Evolutionary conservation across 345 rosid genomes (phyloP), one percentile per base, ranked within the genome.

Genomic region (Gynandropsis gynandra): DNA sequence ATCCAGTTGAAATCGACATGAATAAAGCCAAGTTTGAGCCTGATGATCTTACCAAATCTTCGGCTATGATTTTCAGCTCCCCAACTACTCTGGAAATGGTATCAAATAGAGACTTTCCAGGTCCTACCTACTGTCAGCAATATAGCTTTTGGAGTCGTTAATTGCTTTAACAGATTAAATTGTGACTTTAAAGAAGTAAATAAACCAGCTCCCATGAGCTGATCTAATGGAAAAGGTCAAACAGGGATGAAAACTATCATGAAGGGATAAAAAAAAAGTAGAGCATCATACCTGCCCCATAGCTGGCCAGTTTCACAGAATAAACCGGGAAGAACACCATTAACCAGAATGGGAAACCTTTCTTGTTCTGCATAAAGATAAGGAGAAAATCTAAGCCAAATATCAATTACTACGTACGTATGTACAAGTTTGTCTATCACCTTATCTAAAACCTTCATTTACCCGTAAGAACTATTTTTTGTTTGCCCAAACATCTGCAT

Each of bases 401-500:
- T 20, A 48, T 45, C 20, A 42, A 52, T 50, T 9, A 51, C 32
- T 59, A 17, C 37, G n/a, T n/a, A n/a, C n/a, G 12, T 11, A 53
- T 38, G 43, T 17, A 48, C 18, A 53, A 24, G 56, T 52, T 35
- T 27, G 41, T 45, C 40, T 39, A 33, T 27, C 42, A 52, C 33
- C 21, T 20, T 54, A 51, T 34, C 14, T 16, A 10, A 61, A 44
- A 41, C n/a, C 43, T 48, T n/a, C 56, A 48, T 77, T 59, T 66
- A 77, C 98, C 85, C 87, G 73, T 54, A 82, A 75, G 68, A 90
- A 90, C 20, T 80, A 85, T 49, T 82, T 84, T 68, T 74, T 87
- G 60, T 90, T 87, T 59, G 96, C 98, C 98, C 98, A 90, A 61
- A 90, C 96, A 72, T 84, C 96, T 47, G 96, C 98, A 77, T 96